Percentiles rank a stretch among this genome's conserved stretches.
Conservation (phyloP, 345 rosid species). For the Ailanthus altissimus region DNA sequence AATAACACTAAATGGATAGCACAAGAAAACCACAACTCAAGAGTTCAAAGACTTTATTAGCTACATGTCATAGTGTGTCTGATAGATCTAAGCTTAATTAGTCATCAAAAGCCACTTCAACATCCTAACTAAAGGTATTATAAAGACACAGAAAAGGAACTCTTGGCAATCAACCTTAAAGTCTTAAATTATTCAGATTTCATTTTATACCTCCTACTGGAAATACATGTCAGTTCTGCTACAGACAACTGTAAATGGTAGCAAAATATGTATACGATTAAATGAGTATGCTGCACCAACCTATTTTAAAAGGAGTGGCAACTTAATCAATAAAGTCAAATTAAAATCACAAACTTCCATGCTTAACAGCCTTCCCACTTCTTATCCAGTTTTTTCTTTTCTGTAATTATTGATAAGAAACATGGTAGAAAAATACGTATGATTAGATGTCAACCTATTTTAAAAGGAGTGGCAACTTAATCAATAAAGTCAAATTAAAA, state of each 20-base stretch:
- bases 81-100: neutral
- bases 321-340: no score
- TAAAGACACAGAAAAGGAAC: neutral
- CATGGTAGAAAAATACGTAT: no score
- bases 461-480: no score
- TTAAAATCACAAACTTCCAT: neutral
- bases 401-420: no score
- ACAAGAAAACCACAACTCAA: neutral
- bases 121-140: neutral
- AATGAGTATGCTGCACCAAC: no score
- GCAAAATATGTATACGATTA: no score
- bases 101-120: constrained; percentile 2
- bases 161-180: neutral
- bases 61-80: neutral
- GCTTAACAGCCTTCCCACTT: neutral
- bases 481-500: no score
- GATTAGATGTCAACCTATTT: no score
- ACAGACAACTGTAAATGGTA: no score
- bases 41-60: neutral
- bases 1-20: neutral
- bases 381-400: neutral
- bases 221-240: no score
- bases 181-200: neutral
- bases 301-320: no score
- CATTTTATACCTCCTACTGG: neutral